A percentile compares a stretch with the other conserved stretches of the same genome.
These are phyloP conservation scores for Fraxinus cuspidata DNA, from an alignment of 257 asterid species.

Conservation along the genomic window DNA sequence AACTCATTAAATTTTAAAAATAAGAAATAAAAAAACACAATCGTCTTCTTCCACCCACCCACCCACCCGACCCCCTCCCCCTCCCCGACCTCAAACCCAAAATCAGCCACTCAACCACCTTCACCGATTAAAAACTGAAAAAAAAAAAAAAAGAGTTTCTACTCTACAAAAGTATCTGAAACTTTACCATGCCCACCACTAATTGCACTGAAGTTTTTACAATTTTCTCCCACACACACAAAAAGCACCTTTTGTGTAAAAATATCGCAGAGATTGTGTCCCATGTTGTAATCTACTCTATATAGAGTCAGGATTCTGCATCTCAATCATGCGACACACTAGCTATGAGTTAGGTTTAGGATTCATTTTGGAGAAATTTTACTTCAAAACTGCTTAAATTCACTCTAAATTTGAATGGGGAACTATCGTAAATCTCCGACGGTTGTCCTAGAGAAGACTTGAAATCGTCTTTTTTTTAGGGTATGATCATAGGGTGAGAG, in stretches of 20 bases:
- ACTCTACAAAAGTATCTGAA: slow-evolving; percentile 50
- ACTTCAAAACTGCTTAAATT: slow-evolving; percentile 9
- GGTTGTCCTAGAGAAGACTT: slow-evolving; percentile 81
- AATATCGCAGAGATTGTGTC: slow-evolving; percentile 28
- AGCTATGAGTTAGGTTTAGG: slow-evolving; percentile 27
- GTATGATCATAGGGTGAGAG: slow-evolving; percentile 42
- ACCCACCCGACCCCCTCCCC: too few species aligned
- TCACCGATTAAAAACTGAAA: slow-evolving; percentile 6
- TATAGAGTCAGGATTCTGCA: too few species aligned
- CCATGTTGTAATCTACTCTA: slow-evolving; percentile 14
- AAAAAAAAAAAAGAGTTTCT: not conserved
- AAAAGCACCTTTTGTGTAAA: slow-evolving; percentile 23
- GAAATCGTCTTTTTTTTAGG: slow-evolving; percentile 71
- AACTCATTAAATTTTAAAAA: too few species aligned
- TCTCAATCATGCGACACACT: slow-evolving; percentile 51
- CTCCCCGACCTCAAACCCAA: too few species aligned
- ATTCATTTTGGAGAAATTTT: slow-evolving; percentile 10
- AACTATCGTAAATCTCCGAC: slow-evolving; percentile 98
- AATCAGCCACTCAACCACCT: too few species aligned
- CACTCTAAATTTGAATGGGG: slow-evolving; percentile 39
- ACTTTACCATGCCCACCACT: slow-evolving; percentile 40
- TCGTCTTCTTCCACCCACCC: too few species aligned
- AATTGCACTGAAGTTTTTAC: slow-evolving; percentile 1
- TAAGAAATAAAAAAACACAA: too few species aligned
- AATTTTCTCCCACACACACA: not conserved